Evolutionary conservation across 2,329 filamentous ascomycete genomes (phyloP), one percentile per base, ranked within the genome.

Genomic region (Fusarium circinatum): DNA sequence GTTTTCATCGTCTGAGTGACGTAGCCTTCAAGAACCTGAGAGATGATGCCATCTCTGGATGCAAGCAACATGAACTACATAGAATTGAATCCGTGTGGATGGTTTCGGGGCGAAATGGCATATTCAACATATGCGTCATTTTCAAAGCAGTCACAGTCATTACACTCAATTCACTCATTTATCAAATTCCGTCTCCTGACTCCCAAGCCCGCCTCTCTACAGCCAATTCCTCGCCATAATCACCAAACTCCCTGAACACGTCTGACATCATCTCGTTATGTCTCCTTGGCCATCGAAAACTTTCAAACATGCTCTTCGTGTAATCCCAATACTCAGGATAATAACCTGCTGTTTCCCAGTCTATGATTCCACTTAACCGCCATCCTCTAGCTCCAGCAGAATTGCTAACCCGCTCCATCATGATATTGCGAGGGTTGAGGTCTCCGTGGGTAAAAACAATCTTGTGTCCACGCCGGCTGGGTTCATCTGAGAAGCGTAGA

Each of bases 21-120:
- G 24, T 36, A 6, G 0, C 2, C 17, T 52, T 15, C 9, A 20
- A 26, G 5, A 6, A 8, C 1, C n/a, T 20, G 2, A 1, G 1
- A 15, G 4, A 8, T 2, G 5, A 20, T 15, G 4, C 3, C 6
- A 20, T 12, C 4, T 20, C 6, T 0, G 11, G 13, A 8, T 15
- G 30, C 8, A 34, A 6, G 3, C 2, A 20, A 5, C 30, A 14
- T 10, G 22, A 14, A 13, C 20, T 51, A 14, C 22, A 0, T 0
- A 30, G 5, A 13, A n/a, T 4, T 14, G 13, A 24, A 24, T 24
- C 24, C 24, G 24, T 24, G 24, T 24, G 24, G 24, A 24, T 24
- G 24, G 24, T 24, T 24, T 24, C 24, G 24, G 24, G 15, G 8
- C 2, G 8, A 18, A 10, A 39, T n/a, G 30, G 2, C 20, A n/a